Percentiles rank a stretch among this genome's conserved stretches.
Evolutionary conservation across 208 protist species (phyloP).

Genomic region (Kentomonas sorsogonicus): DNA sequence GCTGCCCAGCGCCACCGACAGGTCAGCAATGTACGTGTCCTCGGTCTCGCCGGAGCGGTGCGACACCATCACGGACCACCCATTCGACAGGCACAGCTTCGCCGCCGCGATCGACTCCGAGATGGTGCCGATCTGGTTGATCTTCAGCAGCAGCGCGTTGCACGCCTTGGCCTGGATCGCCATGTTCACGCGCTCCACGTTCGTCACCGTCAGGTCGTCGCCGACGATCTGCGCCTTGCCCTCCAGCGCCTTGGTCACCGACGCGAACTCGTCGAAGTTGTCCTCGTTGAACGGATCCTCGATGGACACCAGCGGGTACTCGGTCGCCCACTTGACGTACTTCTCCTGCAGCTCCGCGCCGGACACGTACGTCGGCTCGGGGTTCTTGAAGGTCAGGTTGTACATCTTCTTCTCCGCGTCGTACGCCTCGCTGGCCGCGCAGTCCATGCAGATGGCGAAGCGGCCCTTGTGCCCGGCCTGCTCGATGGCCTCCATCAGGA

Average conservation of each 20-base stretch:
- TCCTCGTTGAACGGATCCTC: constrained; percentile 99
- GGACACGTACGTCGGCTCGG: constrained; percentile 68
- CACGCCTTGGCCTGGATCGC: constrained; percentile 89
- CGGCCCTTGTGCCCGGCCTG: constrained; percentile 92
- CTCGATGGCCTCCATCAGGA: constrained; percentile 96
- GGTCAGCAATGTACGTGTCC: constrained; percentile 98
- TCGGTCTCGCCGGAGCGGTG: constrained; percentile 98
- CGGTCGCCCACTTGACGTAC: constrained; percentile 85
- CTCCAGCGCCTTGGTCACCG: constrained; percentile 67
- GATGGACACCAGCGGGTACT: constrained; percentile 98
- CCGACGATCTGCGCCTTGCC: constrained; percentile 95
- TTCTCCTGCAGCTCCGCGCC: constrained; percentile 81
- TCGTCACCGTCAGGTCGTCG: constrained; percentile 98
- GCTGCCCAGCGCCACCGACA: constrained; percentile 95
- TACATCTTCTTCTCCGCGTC: constrained; percentile 89
- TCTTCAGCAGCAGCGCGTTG: constrained; percentile 98
- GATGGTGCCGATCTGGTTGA: constrained; percentile 99
- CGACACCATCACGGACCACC: constrained; percentile 87
- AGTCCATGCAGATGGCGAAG: constrained; percentile 98
- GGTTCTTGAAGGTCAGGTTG: constrained; percentile 98
- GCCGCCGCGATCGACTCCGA: constrained; percentile 96
- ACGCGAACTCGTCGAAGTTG: constrained; percentile 92
- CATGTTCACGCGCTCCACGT: constrained; percentile 94
- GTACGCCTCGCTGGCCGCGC: constrained; percentile 98
- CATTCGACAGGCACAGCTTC: constrained; percentile 73